Conservation (phyloP, 2,329 filamentous ascomycete species). For the Beauveria australis region DNA sequence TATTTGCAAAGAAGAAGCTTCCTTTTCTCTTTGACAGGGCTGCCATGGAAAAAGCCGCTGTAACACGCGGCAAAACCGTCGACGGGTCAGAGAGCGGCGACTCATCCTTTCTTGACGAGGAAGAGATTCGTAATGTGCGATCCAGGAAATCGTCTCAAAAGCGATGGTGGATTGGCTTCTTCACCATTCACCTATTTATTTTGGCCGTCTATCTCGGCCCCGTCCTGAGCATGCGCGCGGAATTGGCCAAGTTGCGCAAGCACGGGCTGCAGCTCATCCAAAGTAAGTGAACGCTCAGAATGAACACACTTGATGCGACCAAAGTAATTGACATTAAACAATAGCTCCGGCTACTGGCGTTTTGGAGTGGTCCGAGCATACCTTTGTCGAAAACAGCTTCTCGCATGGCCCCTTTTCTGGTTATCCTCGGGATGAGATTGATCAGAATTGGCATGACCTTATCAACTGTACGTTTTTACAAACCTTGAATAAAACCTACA, state of each 20-base stretch:
- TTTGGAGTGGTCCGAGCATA: background rate
- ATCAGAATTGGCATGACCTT: constrained; percentile 8
- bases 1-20: constrained; percentile 3
- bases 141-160: background rate
- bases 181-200: background rate
- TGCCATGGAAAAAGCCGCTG: background rate
- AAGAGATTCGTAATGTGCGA: constrained; percentile 4
- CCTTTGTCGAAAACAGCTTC: constrained; percentile 9
- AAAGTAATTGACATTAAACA: background rate
- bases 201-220: background rate
- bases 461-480: constrained; percentile 2
- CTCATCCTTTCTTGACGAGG: constrained; percentile 5
- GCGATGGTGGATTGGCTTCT: constrained; percentile 4
- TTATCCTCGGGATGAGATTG: constrained; percentile 4
- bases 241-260: constrained; percentile 1
- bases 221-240: background rate
- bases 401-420: constrained; percentile 6
- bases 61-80: background rate
- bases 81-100: constrained; percentile 8
- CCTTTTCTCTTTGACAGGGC: constrained; percentile 6
- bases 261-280: background rate
- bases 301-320: too few species aligned
- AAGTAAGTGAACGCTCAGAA: background rate
- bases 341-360: constrained; percentile 6
- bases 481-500: too few species aligned